Base-by-base conservation (phyloP, 1,139 yeast genomes). In the Barnettozyma hawaiiensis region DNA sequence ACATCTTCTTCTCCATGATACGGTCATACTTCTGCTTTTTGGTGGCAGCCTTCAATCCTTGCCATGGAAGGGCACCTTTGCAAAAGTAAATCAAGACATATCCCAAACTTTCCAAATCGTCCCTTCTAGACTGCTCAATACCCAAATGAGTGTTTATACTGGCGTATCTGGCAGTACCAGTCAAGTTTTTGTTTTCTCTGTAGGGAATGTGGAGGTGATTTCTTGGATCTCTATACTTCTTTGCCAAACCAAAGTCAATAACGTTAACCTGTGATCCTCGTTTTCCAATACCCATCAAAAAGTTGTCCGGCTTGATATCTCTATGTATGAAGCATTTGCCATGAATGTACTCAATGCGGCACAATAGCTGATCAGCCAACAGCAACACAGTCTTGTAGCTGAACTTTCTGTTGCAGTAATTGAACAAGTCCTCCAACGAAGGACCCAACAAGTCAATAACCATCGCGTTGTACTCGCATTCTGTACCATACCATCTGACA, bases 141-240 rank as follows among this genome's bases (percentile, higher is more conserved):
- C 98, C 98, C 62, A 92, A 73, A 67, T 92, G 98, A 24, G 98
- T 92, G 64, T 92, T 92, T 55, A 92, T 86, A 37, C 92, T 80
- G 49, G 97, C 97, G 63, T 92, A 92, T 61, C 98, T 78, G 11
- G 98, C 98, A 23, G 98, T 92, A 54, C 98, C 98, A 23, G 97
- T 90, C 58, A 92, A 76, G 58, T 92, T 90, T 67, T 92, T 92
- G 67, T 89, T 87, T 67, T 92, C 98, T 57, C 97, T 78, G 64
- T 92, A 92, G 16, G 97, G 97, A 49, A 92, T 92, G 63, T 92
- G 98, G 61, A 86, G 75, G 65, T 90, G 95, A 32, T 97, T 85
- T 67, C 95, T 79, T 52, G 97, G 96, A 64, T 92, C 98, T 59
- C 97, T 75, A 65, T 81, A 92, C 65, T 89, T 87, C 63, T 92